Evolutionary conservation across 257 asterid genomes (phyloP), one percentile per base, ranked within the genome.

Genomic region (Paraleonurus japonicus): DNA sequence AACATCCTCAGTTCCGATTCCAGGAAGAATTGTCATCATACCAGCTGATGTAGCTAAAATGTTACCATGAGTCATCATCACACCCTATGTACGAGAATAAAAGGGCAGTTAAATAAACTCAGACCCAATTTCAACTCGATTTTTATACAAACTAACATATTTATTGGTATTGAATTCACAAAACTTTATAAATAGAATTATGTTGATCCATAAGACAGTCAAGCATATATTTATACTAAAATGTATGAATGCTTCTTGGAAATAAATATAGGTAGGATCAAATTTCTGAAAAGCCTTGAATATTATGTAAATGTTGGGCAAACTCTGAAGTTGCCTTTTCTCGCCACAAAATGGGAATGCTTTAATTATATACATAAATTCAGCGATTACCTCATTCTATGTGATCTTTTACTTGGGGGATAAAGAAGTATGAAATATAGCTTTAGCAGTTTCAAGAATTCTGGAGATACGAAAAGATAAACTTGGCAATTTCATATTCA

Each of bases 51-150:
- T 89, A 61, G 98, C 96, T 78, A 94, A 83, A 75, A 94, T 82
- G 58, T 89, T 94, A 65, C 87, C 83, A 82, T 91, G 99, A 39
- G 99, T 94, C 99, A 94, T 94, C 96, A 94, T 88, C 72, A 94
- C 99, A 72, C 98, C 99, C 98, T 94, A 81, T 61, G 79, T 7
- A n/a, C 24, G 24, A 48, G 12, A 3, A 80, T 10, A 61, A 1
- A 32, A 69, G 1, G 23, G 7, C 59, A 23, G 35, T 69, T 37
- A 57, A 32, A 54, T 55, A 58, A 67, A 57, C 65, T n/a, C 11
- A n/a, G 13, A 65, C 30, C 27, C 57, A 17, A 24, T 4, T 43
- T 26, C 55, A n/a, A n/a, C 41, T 47, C 20, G 53, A 54, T 35
- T 12, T 63, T 6, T 61, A 41, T 72, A n/a, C 1, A 23, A 50